A percentile compares a stretch with the other conserved stretches of the same genome.
phyloP scores from a whole-genome alignment of 106 monocot genomes.

The Dioscorea alata region DNA sequence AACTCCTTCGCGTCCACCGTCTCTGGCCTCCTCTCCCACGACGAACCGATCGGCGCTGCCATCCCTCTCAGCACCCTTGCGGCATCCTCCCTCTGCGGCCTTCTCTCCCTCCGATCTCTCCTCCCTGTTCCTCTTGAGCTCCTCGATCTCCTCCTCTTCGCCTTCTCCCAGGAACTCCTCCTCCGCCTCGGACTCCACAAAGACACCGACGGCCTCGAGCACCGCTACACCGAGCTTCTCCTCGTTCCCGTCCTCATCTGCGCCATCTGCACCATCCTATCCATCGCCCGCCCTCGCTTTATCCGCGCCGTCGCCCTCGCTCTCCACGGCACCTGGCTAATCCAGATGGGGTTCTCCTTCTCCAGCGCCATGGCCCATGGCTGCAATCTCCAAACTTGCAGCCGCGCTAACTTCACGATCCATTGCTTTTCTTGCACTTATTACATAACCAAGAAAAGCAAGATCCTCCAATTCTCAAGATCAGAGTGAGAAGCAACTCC shows the following conservation, averaged over 20 bases:
- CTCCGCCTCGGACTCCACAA: conserved; percentile 33
- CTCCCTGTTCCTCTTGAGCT: conserved; percentile 40
- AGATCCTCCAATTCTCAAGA: no score
- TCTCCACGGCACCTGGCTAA: conserved; percentile 84
- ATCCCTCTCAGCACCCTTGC: conserved; percentile 20
- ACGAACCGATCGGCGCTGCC: conserved; percentile 2
- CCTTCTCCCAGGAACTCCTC: conserved; percentile 54
- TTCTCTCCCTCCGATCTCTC: conserved; percentile 4
- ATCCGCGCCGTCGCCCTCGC: conserved; percentile 56
- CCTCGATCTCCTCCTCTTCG: conserved; percentile 50
- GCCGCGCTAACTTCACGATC: conserved; percentile 50
- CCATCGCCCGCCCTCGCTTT: conserved; percentile 41
- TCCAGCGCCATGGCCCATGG: conserved; percentile 66
- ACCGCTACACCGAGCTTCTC: conserved; percentile 72
- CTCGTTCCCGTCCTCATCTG: conserved; percentile 55
- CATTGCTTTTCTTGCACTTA: no score
- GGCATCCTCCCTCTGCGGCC: conserved; percentile 15
- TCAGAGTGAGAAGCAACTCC: no score
- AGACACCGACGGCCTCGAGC: conserved; percentile 50
- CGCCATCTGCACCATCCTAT: conserved; percentile 27
- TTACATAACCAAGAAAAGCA: no score
- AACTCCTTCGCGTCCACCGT: conserved; percentile 10
- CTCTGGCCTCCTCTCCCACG: conserved; percentile 20
- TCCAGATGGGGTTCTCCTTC: conserved; percentile 92
- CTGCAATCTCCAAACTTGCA: conserved; percentile 36